These are phyloP conservation scores for Diplodia seriata DNA, from an alignment of 2,329 filamentous ascomycete genomes.

Conservation along the genomic window DNA sequence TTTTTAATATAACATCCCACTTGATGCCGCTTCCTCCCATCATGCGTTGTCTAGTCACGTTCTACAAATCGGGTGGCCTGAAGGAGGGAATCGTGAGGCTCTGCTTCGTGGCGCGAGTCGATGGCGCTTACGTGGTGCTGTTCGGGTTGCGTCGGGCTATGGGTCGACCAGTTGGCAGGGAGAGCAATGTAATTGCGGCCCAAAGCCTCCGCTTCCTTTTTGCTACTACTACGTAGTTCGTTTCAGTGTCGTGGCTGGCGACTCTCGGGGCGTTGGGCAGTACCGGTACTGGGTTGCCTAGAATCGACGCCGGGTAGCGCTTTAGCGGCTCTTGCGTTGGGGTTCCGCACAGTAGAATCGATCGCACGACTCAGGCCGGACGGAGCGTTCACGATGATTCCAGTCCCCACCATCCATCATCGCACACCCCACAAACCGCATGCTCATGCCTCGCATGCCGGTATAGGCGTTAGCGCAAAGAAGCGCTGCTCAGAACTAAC, in stretches of 20 bases:
- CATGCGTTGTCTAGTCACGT: background rate
- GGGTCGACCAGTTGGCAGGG: background rate
- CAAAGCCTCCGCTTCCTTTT: background rate
- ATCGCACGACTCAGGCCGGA: slow-evolving; percentile 1
- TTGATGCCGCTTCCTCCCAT: no score
- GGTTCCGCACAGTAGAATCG: no score
- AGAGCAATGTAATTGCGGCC: background rate
- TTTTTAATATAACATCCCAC: background rate
- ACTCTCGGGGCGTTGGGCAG: background rate
- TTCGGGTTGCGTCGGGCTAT: background rate
- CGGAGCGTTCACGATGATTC: slow-evolving; percentile 19
- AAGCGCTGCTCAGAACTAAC: background rate
- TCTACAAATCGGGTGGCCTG: background rate
- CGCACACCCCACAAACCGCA: background rate
- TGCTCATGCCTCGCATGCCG: slow-evolving; percentile 10
- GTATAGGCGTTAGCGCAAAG: background rate
- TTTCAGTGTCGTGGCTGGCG: background rate
- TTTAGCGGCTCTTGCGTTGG: background rate
- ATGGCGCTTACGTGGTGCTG: slow-evolving; percentile 7
- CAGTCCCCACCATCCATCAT: background rate
- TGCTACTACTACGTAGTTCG: background rate
- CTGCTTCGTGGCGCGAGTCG: slow-evolving; percentile 12
- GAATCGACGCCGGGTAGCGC: background rate
- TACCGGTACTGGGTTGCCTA: background rate
- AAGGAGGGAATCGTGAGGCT: slow-evolving; percentile 6